Evolutionary conservation across 2,329 filamentous ascomycete genomes (phyloP).

Genomic region (Didymella segeticola): DNA sequence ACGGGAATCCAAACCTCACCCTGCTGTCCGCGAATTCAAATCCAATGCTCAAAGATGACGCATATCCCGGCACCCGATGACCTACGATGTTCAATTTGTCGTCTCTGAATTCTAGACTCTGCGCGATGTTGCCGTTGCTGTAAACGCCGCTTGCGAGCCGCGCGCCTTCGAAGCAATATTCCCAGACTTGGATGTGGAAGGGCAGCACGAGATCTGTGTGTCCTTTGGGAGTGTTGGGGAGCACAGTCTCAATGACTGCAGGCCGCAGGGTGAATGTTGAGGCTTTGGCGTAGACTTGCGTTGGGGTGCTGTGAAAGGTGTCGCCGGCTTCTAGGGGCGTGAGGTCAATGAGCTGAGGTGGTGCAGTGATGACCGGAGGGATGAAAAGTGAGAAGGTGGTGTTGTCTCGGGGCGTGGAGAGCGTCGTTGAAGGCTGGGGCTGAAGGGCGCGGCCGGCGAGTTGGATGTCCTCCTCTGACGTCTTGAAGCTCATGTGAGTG

Average conservation of each 20-base stretch:
- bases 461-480: too few relatives aligned
- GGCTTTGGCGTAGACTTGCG: not conserved
- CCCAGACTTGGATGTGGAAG: slow-evolving; percentile 20
- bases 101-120: not conserved
- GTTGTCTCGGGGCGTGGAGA: not conserved
- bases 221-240: not conserved
- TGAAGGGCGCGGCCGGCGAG: not conserved
- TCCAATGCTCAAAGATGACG: not conserved
- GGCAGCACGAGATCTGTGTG: slow-evolving; percentile 16
- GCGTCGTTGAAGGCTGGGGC: not conserved
- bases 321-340: not conserved
- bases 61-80: slow-evolving; percentile 11
- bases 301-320: not conserved
- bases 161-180: not conserved
- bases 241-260: not conserved
- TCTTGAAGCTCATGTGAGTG: not conserved
- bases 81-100: not conserved
- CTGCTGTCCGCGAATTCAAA: not conserved
- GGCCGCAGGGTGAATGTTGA: not conserved
- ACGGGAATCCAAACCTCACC: slow-evolving; percentile 14
- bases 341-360: not conserved
- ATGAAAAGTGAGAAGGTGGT: not conserved
- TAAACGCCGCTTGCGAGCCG: slow-evolving; percentile 1
- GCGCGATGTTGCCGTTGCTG: slow-evolving; percentile 9
- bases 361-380: not conserved